phyloP scores from a whole-genome alignment of 1,284 basidiomycete species.

The Malassezia vespertilionis region DNA sequence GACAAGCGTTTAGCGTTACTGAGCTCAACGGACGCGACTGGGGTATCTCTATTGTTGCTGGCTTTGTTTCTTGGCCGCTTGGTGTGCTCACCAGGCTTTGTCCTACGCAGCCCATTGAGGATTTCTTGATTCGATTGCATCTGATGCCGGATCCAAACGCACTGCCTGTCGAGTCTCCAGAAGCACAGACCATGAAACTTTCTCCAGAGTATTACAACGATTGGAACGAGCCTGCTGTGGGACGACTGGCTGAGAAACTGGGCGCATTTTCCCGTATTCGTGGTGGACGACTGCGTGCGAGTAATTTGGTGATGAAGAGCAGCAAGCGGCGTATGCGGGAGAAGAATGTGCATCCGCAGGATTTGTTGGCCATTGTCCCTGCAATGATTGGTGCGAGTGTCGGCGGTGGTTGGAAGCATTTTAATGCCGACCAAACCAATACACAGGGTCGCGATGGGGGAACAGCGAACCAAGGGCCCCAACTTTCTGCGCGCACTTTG shows the following conservation, averaged over 20 bases:
- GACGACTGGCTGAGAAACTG: constrained; percentile 51
- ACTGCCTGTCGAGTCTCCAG: constrained; percentile 63
- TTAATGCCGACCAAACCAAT: neutral
- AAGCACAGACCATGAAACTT: constrained; percentile 48
- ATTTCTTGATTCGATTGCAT: constrained; percentile 57
- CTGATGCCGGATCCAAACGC: constrained; percentile 60
- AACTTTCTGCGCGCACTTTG: constrained; percentile 22
- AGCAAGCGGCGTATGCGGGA: constrained; percentile 35
- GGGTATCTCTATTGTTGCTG: constrained; percentile 81
- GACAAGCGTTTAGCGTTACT: constrained; percentile 81
- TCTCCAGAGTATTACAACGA: constrained; percentile 49
- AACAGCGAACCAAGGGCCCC: constrained; percentile 16
- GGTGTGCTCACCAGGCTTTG: constrained; percentile 70
- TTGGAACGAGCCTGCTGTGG: constrained; percentile 62
- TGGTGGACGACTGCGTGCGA: constrained; percentile 65
- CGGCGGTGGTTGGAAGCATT: constrained; percentile 30
- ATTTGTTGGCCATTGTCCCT: constrained; percentile 56
- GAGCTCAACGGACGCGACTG: constrained; percentile 68
- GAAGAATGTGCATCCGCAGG: constrained; percentile 53
- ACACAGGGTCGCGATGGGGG: neutral
- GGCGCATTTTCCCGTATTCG: constrained; percentile 30
- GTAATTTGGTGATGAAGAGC: constrained; percentile 41
- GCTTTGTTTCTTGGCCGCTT: constrained; percentile 73
- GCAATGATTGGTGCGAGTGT: constrained; percentile 37
- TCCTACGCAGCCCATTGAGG: constrained; percentile 70